Base-by-base conservation (phyloP, 2,329 filamentous ascomycete species). In the Penicillium sp. region DNA sequence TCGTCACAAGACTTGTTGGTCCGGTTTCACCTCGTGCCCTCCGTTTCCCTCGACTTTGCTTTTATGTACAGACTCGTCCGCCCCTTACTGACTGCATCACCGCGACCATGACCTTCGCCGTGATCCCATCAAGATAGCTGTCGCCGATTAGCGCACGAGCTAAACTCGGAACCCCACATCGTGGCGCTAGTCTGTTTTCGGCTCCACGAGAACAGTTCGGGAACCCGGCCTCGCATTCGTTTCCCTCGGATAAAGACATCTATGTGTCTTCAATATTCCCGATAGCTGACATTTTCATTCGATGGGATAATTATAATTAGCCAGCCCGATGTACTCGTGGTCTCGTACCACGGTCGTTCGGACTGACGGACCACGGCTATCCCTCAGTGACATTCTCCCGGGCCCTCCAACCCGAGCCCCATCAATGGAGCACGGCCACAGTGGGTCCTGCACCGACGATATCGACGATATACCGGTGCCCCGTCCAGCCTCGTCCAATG, bases 151-250 rank as follows among this genome's bases (percentile, higher is more conserved):
- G 14, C 20, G 10, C 51, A 60, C 58, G 54, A 55, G 56, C 58
- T 58, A 60, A 53, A 58, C 16, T 54, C 56, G 54, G 60, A 60
- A 58, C 54, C 46, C 57, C 56, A 53, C 49, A 4, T 50, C 6
- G 5, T 20, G 16, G 4, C 51, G 18, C 54, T 61, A 50, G 41
- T 9, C 46, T 25, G 36, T 31, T 57, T 53, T 2, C 36, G 49
- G 30, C 33, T 27, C 53, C 48, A 61, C 60, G 60, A 61, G 49
- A 56, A 62, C 44, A 27, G 40, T n/a, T 59, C 58, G 56, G 52
- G 56, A 51, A 40, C 42, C 52, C 18, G 45, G 18, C 7, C n/a
- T 13, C 2, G 5, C 35, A 28, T 4, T 4, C 11, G 40, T 35
- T 36, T 27, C 33, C 38, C 41, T 51, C 53, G 51, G 55, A 58